Evolutionary conservation across 352 stramenopile species (phyloP), one percentile per base, ranked within the genome.

Genomic region (Globisporangium spiculum): DNA sequence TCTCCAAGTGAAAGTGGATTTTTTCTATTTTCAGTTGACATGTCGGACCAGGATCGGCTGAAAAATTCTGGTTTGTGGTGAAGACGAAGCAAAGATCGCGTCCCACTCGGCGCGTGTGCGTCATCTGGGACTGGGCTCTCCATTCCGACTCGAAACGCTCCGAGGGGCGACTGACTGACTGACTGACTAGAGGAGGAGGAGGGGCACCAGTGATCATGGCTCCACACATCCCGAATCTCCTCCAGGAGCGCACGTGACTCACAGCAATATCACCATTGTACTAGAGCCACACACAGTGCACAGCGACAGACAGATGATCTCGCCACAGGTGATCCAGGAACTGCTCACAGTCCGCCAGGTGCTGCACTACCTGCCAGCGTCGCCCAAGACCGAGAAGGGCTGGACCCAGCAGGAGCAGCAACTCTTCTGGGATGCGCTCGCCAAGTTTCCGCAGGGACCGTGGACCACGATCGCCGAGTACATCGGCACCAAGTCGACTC

Each of bases 381-480:
- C 75, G 3, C 75, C 75, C 34, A 65, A 65, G 36, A 70, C 65
- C 4, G 71, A 79, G 12, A 73, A 76, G 22, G 76, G 76, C 20
- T 83, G 74, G 76, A 74, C 66, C 1, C 53, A 68, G 26, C 68
- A 79, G 41, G 76, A 83, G 44, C 71, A 83, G 41, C 66, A 79
- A 20, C 76, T 80, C 50, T 80, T 83, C 65, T 83, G 76, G 76
- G 69, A 75, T 16, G 79, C 76, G 48, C 70, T 86, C 44, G 50
- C 72, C 7, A 61, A 76, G 34, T 74, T 81, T 36, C 76, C 79
- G 5, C 70, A 80, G 57, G 79, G 79, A 1, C 79, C 79, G 3
- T 84, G 79, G 79, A 82, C 76, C 18, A 69, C 62, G 5, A 79
- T 86, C 32, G 76, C 79, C 16, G 75, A 78, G 36, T 81, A 66